Conservation (phyloP, 2,329 filamentous ascomycete species). For the Fusarium multiceps region DNA sequence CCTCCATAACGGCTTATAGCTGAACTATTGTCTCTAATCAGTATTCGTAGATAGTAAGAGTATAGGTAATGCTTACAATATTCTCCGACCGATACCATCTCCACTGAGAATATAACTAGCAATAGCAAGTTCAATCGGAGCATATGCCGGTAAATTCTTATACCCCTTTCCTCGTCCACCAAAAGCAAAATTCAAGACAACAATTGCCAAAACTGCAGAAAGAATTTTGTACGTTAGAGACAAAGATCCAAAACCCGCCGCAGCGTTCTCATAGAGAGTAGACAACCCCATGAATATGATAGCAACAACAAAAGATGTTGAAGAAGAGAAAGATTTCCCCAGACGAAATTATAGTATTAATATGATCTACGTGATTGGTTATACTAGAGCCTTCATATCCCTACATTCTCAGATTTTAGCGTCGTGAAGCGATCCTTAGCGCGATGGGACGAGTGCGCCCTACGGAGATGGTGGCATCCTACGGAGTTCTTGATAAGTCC, state of each 20-base stretch:
- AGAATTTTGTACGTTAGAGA: not conserved
- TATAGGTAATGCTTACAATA: slow-evolving; percentile 14
- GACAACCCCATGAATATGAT: not conserved
- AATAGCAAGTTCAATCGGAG: slow-evolving; percentile 27
- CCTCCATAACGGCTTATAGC: slow-evolving; percentile 20
- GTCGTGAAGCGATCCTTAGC: not conserved
- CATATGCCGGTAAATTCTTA: slow-evolving; percentile 13
- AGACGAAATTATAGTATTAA: not conserved
- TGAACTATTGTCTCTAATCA: slow-evolving; percentile 2
- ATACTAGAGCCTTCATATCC: not conserved
- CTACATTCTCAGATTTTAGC: slow-evolving; percentile 12
- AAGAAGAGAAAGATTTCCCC: not conserved
- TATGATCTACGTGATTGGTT: slow-evolving; percentile 9
- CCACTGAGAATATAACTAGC: slow-evolving; percentile 20
- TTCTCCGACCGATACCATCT: slow-evolving; percentile 20
- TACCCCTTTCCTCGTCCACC: not conserved
- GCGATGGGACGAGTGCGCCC: not conserved
- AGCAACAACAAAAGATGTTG: not conserved
- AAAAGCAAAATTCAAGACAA: not conserved
- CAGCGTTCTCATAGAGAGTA: not conserved
- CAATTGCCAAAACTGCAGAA: not conserved
- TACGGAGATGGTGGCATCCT: not conserved
- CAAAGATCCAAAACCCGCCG: not conserved
- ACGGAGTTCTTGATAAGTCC: not conserved
- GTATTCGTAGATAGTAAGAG: not conserved